Evolutionary conservation across 208 protist species (phyloP), one percentile per base, ranked within the genome.

Genomic region (Crithidia sp.): DNA sequence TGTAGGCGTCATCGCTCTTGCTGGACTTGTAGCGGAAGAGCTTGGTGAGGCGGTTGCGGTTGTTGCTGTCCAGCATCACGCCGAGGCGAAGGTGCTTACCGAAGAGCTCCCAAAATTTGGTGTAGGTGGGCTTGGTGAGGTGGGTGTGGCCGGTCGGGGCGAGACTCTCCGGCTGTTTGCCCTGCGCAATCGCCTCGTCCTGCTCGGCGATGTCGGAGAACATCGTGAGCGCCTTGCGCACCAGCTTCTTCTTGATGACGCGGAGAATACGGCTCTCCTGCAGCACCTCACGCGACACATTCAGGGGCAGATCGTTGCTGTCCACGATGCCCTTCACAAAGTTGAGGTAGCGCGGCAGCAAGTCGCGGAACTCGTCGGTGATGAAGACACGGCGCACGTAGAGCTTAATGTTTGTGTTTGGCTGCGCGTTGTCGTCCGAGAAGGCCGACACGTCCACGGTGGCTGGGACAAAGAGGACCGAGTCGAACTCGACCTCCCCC

Each of bases 361-460:
- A 76, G 69, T 99, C 98, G 53, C 97, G 87, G 71, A 97, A 97
- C 65, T 99, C 94, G 78, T 99, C 98, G 36, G 87, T 99, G 86
- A 99, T 99, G 84, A 99, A 99, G 9, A 99, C 98, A 55, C 98
- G 93, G 59, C 98, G 95, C 19, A 99, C 98, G 90, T 99, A 99
- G 6, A 98, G 86, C 69, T 95, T 93, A 77, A 98, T 95, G 83
- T 96, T 99, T 17, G 62, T 83, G 70, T 74, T 82, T 10, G 76
- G 67, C 67, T 54, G 77, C 41, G 39, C 50, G 59, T 55, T 84
- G 41, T 88, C 76, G 52, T 99, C 93, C 8, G 82, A 79, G 81
- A 99, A 99, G 57, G 97, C 71, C 54, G 98, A 91, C 41, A 76
- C 71, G 39, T 98, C 91, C 3, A 95, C 91, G 36, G 94, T 81